Evolutionary conservation across 1,284 basidiomycete species (phyloP), one percentile per base, ranked within the genome.

Genomic region (Leccinum subrobustum): DNA sequence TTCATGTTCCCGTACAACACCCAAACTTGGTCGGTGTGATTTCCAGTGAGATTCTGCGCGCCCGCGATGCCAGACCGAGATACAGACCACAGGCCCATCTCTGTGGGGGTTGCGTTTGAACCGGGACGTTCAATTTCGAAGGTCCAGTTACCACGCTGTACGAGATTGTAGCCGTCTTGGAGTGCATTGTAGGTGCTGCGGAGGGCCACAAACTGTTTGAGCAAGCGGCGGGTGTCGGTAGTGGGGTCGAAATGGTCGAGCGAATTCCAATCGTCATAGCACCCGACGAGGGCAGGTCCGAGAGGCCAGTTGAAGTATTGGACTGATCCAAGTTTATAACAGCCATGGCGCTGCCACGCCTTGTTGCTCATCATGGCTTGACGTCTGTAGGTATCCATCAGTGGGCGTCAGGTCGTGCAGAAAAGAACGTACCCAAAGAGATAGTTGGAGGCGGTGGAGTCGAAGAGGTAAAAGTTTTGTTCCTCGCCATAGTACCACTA

Each of bases 171-270:
- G 3, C 94, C 94, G 68, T 96, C 94, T 73, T 92, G 91, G 7
- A 96, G 79, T 1, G 90, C 81, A 27, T 81, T 84, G 74, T 89
- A 96, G 16, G 80, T 73, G 1, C 73, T 72, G 50, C 94, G 89
- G 29, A 95, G 79, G 67, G 85, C 81, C 63, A 88, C 76, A 76
- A 93, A 88, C 60, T 91, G 91, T 33, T 83, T 74, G 67, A 92
- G 86, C 60, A 92, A 73, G 57, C 93, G 87, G 44, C 89, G 85
- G 42, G 83, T 82, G 67, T 90, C 86, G 3, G 87, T 78, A 0
- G 93, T 95, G 33, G 93, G 92, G 75, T 96, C 94, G 73, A 96
- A 95, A 74, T 96, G 94, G 71, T 96, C 94, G 25, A 95, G 83
- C 3, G 89, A 85, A 72, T 95, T 95, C 91, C 90, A 93, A 67